Evolutionary conservation across 495 filamentous ascomycete genomes (phyloP).

Genomic region (Friedmanniomyces endolithicus): DNA sequence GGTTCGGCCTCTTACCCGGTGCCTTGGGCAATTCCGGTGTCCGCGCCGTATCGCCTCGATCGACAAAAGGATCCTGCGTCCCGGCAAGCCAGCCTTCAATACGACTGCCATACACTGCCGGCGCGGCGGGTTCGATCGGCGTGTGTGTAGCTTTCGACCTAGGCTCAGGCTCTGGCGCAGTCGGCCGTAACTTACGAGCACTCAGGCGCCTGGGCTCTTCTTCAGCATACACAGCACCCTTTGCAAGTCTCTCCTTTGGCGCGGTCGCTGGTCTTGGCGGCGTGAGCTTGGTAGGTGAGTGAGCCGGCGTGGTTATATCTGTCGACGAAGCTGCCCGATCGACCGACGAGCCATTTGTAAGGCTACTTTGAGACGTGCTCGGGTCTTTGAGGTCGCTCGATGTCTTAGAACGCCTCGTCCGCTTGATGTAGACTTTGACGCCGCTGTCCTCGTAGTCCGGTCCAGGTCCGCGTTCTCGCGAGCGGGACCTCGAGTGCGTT

Average conservation of each 20-base stretch:
- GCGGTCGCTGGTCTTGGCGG: slow-evolving; percentile 5
- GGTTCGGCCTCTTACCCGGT: slow-evolving; percentile 11
- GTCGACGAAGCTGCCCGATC: slow-evolving; percentile 3
- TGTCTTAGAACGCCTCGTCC: slow-evolving; percentile 9
- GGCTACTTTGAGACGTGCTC: slow-evolving; percentile 15
- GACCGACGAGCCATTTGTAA: slow-evolving; percentile 8
- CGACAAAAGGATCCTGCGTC: slow-evolving; percentile 28
- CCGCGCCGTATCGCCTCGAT: slow-evolving; percentile 7
- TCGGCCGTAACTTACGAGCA: slow-evolving; percentile 10
- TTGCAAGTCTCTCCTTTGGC: not conserved
- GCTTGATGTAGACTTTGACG: slow-evolving; percentile 22
- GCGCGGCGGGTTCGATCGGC: not conserved
- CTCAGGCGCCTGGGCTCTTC: not conserved
- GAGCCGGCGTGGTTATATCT: slow-evolving; percentile 12
- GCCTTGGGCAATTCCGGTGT: slow-evolving; percentile 12
- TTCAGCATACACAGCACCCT: not conserved
- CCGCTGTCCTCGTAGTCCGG: slow-evolving; percentile 19
- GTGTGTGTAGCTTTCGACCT: not conserved
- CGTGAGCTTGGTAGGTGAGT: slow-evolving; percentile 2
- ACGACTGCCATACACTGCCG: slow-evolving; percentile 23
- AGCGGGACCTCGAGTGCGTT: slow-evolving; percentile 1
- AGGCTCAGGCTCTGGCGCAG: slow-evolving; percentile 3
- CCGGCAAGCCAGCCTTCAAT: slow-evolving; percentile 30
- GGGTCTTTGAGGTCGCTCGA: not conserved
- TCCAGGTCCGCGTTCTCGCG: slow-evolving; percentile 6